Base-by-base conservation (phyloP, 352 stramenopile species). In the Phytopythium montanum region DNA sequence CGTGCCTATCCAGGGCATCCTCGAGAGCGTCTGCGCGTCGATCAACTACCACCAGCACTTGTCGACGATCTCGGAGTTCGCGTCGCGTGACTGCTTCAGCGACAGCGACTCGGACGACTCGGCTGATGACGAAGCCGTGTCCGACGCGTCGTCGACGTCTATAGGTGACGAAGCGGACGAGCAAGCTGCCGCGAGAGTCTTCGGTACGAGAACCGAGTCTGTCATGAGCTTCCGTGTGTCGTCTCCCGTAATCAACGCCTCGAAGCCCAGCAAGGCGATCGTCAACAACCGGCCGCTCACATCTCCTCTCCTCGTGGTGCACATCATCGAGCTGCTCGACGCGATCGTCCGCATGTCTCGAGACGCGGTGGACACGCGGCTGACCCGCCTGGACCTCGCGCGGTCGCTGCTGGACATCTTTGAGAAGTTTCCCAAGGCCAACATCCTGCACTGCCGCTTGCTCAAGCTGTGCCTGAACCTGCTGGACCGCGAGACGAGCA, bases 11-110 rank as follows among this genome's bases (percentile, higher is more conserved):
- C 68, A 90, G 41, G 67, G 75, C 33, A 54, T 90, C 10, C 48
- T 87, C 26, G 76, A 85, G 21, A 85, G 69, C 3, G 64, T 89
- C 28, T 90, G 82, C 26, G 76, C 79, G 3, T 72, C 72, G 3
- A 90, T 92, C 57, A 90, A 90, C 55, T 92, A 90, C 31, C 78
- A 89, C 34, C 80, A 88, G 62, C 82, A 92, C 52, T 64, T 90
- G 36, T 79, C 78, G 6, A 90, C 80, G 1, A 92, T 92, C 54
- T 79, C 70, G 0, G 80, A 90, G 59, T 87, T 90, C 46, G 82
- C 82, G 10, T 79, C 78, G 4, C 79, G 80, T 1, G 79, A 86
- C 59, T 88, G 82, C 54, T 92, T 92, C 51, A 90, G 80, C 52
- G 82, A 92, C 53, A 85, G 72, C 41, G 82, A 91, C 54, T 88